Evolutionary conservation across 768 basidiomycete species (phyloP), one percentile per base, ranked within the genome.

Genomic region (Russula brevipes): DNA sequence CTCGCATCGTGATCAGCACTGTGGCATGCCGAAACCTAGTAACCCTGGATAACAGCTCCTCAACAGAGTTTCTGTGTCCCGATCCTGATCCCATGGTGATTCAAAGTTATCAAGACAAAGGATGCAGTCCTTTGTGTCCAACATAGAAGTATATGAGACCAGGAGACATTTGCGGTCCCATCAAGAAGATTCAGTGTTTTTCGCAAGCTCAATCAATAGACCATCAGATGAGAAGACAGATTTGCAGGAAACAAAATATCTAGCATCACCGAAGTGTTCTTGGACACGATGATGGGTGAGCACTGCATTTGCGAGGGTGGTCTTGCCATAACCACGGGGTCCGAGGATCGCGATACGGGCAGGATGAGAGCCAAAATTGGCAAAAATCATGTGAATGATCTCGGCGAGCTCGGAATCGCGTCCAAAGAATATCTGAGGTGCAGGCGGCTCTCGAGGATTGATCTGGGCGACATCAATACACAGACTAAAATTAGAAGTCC

Each of bases 61-160:
- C 55, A 8, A 63, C 61, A 17, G 61, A 36, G 24, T 31, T 17
- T 36, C 38, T 39, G 1, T 49, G 12, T 36, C 35, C 5, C 30
- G 55, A 16, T 57, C 64, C 44, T 65, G 62, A 57, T 75, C 69
- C 76, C 76, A 77, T 9, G 73, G 71, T 17, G 76, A 76, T 68
- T 79, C 78, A 57, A 79, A 76, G 58, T 78, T 79, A 60, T 78
- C 77, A 5, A 79, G 69, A n/a, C 78, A 59, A 30, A 79, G 45
- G 30, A 78, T 41, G 5, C 71, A 39, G 11, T 39, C 38, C 38
- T 9, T 53, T 53, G 35, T 8, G 36, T 38, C 16, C 16, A 53
- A 38, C 10, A 12, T 11, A 14, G 38, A 7, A 12, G 12, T 39
- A 54, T 54, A 24, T 12, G n/a, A 39, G 38, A 41, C 53, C 53